Evolutionary conservation across 306 rosid species (phyloP).

Genomic region (Carpinus fangiana): DNA sequence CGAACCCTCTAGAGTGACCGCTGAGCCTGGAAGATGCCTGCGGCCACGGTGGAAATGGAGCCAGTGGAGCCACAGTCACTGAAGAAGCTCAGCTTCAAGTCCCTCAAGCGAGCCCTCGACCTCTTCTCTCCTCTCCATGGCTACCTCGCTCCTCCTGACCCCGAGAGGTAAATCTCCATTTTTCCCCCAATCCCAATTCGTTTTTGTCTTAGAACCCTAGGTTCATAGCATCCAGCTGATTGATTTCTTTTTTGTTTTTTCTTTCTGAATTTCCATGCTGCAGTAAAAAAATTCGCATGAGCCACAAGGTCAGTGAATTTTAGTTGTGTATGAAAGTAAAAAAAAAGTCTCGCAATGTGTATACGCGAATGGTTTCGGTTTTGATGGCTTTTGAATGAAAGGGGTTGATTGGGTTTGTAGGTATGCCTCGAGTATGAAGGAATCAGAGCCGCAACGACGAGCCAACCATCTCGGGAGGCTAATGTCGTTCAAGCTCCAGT

Average conservation of each 20-base stretch:
- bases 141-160: constrained; percentile 69
- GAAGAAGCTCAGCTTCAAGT: constrained; percentile 92
- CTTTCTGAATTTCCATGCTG: constrained; percentile 1
- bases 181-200: background rate
- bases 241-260: background rate
- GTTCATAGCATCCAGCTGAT: background rate
- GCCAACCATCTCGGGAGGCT: constrained; percentile 48
- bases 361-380: background rate
- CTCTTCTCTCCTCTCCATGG: constrained; percentile 83
- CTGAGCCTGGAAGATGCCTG: constrained; percentile 39
- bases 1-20: background rate
- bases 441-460: constrained; percentile 32
- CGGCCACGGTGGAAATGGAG: constrained; percentile 55
- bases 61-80: constrained; percentile 91
- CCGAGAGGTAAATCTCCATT: constrained; percentile 47
- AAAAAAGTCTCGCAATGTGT: background rate
- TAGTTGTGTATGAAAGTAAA: background rate
- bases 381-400: constrained; percentile 21
- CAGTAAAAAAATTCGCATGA: constrained; percentile 74
- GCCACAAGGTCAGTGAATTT: constrained; percentile 69
- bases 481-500: constrained; percentile 46
- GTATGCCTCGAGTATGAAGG: constrained; percentile 73
- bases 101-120: constrained; percentile 88
- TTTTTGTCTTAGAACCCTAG: background rate
- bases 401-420: constrained; percentile 33